Conservation (phyloP, 2,329 filamentous ascomycete genomes). For the Westerdykella ornata region DNA sequence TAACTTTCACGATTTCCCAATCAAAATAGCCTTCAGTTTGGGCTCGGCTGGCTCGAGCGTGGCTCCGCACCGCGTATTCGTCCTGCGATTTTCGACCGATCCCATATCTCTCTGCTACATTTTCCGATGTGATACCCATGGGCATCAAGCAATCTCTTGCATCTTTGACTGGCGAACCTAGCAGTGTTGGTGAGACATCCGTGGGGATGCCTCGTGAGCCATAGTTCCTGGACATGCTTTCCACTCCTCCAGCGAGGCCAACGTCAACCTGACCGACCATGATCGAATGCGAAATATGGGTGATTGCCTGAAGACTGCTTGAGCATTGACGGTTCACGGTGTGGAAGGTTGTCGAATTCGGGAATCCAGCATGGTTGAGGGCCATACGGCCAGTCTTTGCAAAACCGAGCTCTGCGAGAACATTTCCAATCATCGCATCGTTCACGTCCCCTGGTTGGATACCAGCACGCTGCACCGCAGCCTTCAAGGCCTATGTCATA, state of each 20-base stretch:
- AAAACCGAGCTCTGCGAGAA: constrained; percentile 72
- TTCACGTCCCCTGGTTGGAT: constrained; percentile 22
- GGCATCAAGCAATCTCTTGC: constrained; percentile 79
- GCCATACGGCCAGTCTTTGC: constrained; percentile 87
- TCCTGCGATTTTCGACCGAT: constrained; percentile 76
- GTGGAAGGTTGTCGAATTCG: constrained; percentile 74
- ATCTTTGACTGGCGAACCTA: constrained; percentile 67
- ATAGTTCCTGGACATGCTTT: constrained; percentile 87
- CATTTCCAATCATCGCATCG: constrained; percentile 55
- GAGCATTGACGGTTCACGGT: constrained; percentile 94
- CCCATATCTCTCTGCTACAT: constrained; percentile 82
- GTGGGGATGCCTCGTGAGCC: constrained; percentile 64
- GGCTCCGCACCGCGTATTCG: constrained; percentile 78
- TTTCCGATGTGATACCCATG: constrained; percentile 99
- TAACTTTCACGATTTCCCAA: constrained; percentile 88
- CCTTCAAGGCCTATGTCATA: constrained; percentile 72
- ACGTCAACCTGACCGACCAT: constrained; percentile 71
- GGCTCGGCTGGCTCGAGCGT: constrained; percentile 74
- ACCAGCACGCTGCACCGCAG: constrained; percentile 21
- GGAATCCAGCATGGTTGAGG: constrained; percentile 82
- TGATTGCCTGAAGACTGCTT: constrained; percentile 87
- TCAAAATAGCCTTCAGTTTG: constrained; percentile 86
- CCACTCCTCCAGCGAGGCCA: constrained; percentile 79
- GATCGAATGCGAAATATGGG: constrained; percentile 89
- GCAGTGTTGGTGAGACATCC: constrained; percentile 66